Percentiles rank a stretch among this genome's conserved stretches.
These are phyloP conservation scores for Solanum clarkiae DNA, from an alignment of 257 asterid genomes.

Conservation along the genomic window DNA sequence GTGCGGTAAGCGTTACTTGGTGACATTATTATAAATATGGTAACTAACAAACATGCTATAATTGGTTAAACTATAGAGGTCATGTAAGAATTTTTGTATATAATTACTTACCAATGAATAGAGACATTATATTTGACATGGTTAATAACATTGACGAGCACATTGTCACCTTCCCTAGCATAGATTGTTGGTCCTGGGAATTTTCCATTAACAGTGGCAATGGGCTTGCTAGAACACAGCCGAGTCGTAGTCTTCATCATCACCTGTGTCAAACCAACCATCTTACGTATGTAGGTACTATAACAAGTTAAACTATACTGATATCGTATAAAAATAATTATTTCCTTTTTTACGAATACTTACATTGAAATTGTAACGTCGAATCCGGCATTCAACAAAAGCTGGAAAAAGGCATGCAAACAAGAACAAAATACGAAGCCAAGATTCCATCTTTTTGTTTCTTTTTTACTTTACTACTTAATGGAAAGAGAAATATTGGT, in stretches of 20 bases:
- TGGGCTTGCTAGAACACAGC: constrained; percentile 45
- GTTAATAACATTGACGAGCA: constrained; percentile 49
- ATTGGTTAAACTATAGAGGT: background rate
- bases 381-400: constrained; percentile 33
- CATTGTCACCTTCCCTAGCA: constrained; percentile 40
- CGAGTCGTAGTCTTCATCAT: constrained; percentile 40
- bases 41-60: background rate
- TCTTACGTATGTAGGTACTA: background rate
- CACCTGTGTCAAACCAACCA: constrained; percentile 29
- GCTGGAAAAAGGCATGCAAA: constrained; percentile 23
- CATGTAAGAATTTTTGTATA: background rate
- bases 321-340: background rate
- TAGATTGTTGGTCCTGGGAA: constrained; percentile 68
- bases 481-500: background rate
- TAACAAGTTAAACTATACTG: background rate
- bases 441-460: constrained; percentile 14
- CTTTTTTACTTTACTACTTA: background rate
- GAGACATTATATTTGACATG: constrained; percentile 53
- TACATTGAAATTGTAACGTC: constrained; percentile 44
- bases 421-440: constrained; percentile 15
- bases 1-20: background rate
- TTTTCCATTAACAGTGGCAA: constrained; percentile 52
- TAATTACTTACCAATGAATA: constrained; percentile 40
- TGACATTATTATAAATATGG: background rate
- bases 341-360: background rate